Base-by-base conservation (phyloP, 164 flowering plant species). In the Umbellularia californica region DNA sequence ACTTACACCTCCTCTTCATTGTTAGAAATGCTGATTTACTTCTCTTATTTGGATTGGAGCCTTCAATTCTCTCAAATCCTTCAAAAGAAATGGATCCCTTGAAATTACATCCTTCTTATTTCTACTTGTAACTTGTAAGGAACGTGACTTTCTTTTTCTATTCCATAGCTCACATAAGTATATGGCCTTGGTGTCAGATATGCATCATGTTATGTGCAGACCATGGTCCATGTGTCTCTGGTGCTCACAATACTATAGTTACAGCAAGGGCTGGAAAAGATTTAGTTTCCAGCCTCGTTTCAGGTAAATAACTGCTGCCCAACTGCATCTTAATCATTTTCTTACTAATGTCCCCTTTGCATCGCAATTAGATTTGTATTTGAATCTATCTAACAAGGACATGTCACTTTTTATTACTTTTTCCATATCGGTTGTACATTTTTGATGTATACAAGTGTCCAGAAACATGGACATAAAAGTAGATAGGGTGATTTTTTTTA, bases 251-350 rank as follows among this genome's bases (percentile, higher is more conserved):
- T 82, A 86, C 97, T 28, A 96, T 94, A 70, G 98, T 96, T 52
- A 96, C 99, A 25, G 98, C 99, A 73, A 88, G 99, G 73, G 99
- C 99, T 70, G 98, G 98, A 74, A 94, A 96, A 82, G 99, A 96
- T 77, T 88, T 96, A 25, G 97, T 96, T 70, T 96, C 98, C 58
- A 88, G 99, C 72, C 95, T 96, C 67, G 99, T 96, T 60, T 90
- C 99, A 76, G 99, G 99, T 95, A 80, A 69, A 28, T 27, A 15
- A 66, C 67, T n/a, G 28, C 69, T 66, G n/a, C 50, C 69, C 69
- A 66, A 15, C 15, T 17, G 28, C 67, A 64, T 24, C 25, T 22
- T 7, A 13, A 23, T 35, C 6, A 6, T 35, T 35, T 35, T 35
- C 47, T 7, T 35, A 35, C 10, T 35, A 35, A 55, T 14, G 12